These are phyloP conservation scores for Penicillium sp. DNA, from an alignment of 2,329 filamentous ascomycete species.

Conservation along the genomic window DNA sequence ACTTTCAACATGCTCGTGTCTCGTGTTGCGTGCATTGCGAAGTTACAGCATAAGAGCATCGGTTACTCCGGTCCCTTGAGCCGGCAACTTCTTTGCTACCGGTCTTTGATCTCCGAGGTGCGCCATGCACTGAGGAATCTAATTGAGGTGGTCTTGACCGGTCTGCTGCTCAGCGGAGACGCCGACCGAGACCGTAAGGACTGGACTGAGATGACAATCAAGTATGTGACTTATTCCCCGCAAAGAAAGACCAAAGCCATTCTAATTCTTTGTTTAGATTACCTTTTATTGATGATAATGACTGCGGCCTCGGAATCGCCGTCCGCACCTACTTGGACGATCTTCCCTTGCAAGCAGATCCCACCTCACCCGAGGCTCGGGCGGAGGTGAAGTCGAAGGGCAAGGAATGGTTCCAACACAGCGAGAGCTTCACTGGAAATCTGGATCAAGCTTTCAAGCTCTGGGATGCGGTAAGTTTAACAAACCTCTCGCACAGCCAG, in stretches of 20 bases:
- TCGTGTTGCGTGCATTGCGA: slow-evolving; percentile 78
- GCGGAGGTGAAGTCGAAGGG: slow-evolving; percentile 53
- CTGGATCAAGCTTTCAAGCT: slow-evolving; percentile 61
- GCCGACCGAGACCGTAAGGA: slow-evolving; percentile 69
- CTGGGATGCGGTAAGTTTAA: slow-evolving; percentile 62
- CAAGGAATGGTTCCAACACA: slow-evolving; percentile 62
- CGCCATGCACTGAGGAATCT: slow-evolving; percentile 78
- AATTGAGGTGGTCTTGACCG: slow-evolving; percentile 76
- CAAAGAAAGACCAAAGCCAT: background rate
- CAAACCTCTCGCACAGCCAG: background rate
- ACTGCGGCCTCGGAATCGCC: slow-evolving; percentile 49
- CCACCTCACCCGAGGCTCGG: slow-evolving; percentile 51
- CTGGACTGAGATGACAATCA: slow-evolving; percentile 67
- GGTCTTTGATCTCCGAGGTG: slow-evolving; percentile 77
- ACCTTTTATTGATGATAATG: slow-evolving; percentile 47
- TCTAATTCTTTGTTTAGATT: slow-evolving; percentile 26
- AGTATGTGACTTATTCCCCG: slow-evolving; percentile 54
- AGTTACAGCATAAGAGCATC: slow-evolving; percentile 76
- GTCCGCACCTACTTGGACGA: slow-evolving; percentile 51
- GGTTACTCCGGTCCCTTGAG: slow-evolving; percentile 95
- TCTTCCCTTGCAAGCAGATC: slow-evolving; percentile 58
- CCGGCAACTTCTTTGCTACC: slow-evolving; percentile 83
- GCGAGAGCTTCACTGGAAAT: slow-evolving; percentile 58
- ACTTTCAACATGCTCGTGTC: slow-evolving; percentile 78
- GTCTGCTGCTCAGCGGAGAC: slow-evolving; percentile 79